Evolutionary conservation across 1,139 yeast species (phyloP).

Genomic region (Torulaspora pretoriensis): DNA sequence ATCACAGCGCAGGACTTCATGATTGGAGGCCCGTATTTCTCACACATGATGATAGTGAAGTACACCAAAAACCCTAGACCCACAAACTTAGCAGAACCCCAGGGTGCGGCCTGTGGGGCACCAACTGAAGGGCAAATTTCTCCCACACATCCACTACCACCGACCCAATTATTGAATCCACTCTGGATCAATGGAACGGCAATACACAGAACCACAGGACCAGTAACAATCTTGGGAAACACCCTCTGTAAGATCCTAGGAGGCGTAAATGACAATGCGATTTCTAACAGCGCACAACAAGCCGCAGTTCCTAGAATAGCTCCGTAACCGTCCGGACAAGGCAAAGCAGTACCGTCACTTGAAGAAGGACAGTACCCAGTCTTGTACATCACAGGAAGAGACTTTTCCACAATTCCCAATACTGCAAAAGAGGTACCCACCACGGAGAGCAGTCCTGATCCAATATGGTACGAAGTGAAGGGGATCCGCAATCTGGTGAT

Average conservation of each 20-base stretch:
- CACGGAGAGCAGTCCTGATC: constrained; percentile 83
- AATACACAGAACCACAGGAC: constrained; percentile 82
- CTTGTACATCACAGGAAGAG: constrained; percentile 74
- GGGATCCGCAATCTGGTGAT: constrained; percentile 75
- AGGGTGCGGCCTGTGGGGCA: constrained; percentile 55
- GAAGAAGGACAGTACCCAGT: constrained; percentile 63
- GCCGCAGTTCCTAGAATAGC: constrained; percentile 76
- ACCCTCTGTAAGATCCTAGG: constrained; percentile 61
- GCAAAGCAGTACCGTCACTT: constrained; percentile 57
- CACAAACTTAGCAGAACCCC: constrained; percentile 83
- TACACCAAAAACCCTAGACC: constrained; percentile 85
- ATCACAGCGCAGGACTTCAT: constrained; percentile 92
- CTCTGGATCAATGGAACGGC: constrained; percentile 64
- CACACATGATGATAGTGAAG: constrained; percentile 65
- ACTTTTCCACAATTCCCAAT: constrained; percentile 69
- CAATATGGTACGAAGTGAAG: constrained; percentile 68
- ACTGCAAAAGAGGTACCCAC: constrained; percentile 90
- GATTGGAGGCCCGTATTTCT: constrained; percentile 89
- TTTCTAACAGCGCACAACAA: constrained; percentile 70
- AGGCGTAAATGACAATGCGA: constrained; percentile 69
- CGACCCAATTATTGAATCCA: constrained; percentile 82
- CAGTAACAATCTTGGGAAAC: constrained; percentile 88
- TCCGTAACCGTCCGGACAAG: constrained; percentile 91
- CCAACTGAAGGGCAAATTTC: constrained; percentile 43
- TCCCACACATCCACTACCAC: constrained; percentile 72